Conservation (phyloP, 2,329 filamentous ascomycete species). For the Trichoderma sp. region DNA sequence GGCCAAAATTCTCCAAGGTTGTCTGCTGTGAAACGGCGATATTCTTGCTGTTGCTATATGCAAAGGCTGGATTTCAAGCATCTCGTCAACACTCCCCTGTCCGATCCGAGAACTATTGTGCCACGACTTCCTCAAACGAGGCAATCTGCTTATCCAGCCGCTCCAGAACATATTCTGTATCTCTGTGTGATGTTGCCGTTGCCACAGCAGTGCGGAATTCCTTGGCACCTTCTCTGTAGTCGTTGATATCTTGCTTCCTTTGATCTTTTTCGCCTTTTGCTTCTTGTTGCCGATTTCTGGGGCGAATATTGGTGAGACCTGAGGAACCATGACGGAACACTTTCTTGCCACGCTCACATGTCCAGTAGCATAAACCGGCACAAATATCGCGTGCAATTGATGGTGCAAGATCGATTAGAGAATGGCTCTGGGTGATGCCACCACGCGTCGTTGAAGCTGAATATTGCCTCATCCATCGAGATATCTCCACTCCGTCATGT, state of each 20-base stretch:
- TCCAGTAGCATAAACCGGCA: not conserved
- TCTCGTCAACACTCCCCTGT: not conserved
- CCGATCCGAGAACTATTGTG: not conserved
- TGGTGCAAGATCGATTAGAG: constrained; percentile 1
- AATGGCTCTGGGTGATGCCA: not conserved
- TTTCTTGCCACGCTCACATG: not conserved
- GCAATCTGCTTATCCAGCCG: constrained; percentile 3
- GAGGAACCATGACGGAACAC: not conserved
- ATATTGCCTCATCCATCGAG: not conserved
- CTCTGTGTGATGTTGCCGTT: constrained; percentile 8
- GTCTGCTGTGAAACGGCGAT: not conserved
- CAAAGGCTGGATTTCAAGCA: not conserved
- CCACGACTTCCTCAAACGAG: not conserved
- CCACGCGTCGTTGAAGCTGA: not conserved
- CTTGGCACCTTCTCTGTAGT: not conserved
- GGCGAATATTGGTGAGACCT: not conserved
- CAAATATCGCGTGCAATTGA: constrained; percentile 3
- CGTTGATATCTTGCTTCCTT: not conserved
- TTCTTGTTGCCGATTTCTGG: not conserved
- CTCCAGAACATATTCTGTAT: not conserved
- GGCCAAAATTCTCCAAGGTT: not conserved
- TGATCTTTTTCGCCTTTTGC: not conserved
- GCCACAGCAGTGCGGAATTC: not conserved
- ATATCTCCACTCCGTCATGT: not conserved
- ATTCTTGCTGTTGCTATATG: not conserved